Conservation (phyloP, 495 filamentous ascomycete genomes). For the Penicillium verhagenii region DNA sequence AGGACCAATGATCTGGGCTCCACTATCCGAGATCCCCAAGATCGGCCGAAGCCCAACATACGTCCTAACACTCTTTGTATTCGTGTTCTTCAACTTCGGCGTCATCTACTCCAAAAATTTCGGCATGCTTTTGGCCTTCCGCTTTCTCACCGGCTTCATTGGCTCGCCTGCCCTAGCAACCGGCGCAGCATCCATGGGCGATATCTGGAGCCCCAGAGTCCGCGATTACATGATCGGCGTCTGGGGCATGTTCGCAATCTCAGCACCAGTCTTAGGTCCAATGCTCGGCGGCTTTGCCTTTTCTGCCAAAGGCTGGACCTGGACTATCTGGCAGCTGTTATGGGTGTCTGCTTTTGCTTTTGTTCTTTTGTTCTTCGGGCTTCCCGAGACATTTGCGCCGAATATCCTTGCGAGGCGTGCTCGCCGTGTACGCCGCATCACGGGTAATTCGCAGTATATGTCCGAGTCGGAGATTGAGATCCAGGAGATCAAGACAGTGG, state of each 20-base stretch:
- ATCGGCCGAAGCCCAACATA: constrained; percentile 53
- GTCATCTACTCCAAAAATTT: constrained; percentile 49
- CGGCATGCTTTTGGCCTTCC: constrained; percentile 52
- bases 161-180: constrained; percentile 51
- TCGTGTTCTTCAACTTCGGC: constrained; percentile 52
- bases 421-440: constrained; percentile 43
- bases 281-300: constrained; percentile 42
- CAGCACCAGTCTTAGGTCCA: constrained; percentile 44
- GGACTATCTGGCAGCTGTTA: constrained; percentile 49
- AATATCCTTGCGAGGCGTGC: constrained; percentile 59
- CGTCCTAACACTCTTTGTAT: constrained; percentile 44
- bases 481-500: constrained; percentile 23
- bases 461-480: constrained; percentile 44
- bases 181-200: constrained; percentile 30
- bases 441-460: constrained; percentile 29
- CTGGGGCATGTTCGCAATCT: constrained; percentile 35
- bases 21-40: constrained; percentile 49
- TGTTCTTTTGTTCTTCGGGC: constrained; percentile 48
- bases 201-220: constrained; percentile 29
- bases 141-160: constrained; percentile 54
- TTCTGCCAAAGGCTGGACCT: constrained; percentile 43
- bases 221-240: constrained; percentile 37
- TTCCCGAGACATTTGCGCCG: constrained; percentile 56
- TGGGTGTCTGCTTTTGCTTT: constrained; percentile 47
- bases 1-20: constrained; percentile 47